Base-by-base conservation (phyloP, 148 eudicot species). In the Vaccinium macrocarpon region DNA sequence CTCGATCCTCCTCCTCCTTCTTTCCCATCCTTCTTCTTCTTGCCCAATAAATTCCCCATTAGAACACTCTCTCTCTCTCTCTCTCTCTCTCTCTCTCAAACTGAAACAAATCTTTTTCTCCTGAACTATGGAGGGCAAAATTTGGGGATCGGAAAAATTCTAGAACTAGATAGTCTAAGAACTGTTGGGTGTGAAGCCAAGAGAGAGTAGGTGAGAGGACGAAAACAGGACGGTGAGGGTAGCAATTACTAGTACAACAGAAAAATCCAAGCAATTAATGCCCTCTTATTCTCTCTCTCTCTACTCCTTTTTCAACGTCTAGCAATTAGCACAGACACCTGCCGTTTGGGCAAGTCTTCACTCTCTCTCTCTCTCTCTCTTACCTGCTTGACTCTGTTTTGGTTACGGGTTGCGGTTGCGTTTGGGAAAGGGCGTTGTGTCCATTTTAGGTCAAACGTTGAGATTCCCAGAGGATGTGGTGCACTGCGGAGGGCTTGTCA, bases 31-130 rank as follows among this genome's bases (percentile, higher is more conserved):
- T 90, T 93, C 92, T 92, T 95, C 42, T 88, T 87, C 94, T 88
- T 93, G 71, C 98, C 90, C 4, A 92, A 89, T 80, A 90, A 85
- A 89, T 92, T 92, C 71, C 98, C 97, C 97, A 92, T 96, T 72
- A 85, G 76, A 46, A n/a, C 23, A 52, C 25, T 49, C 51, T 7
- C 19, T 35, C 13, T n/a, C 64, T 88, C 11, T 66, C 23, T 59
- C 29, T 23, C 71, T 55, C 64, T 88, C 11, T 66, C 23, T 59
- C 29, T 23, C 71, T 55, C 18, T 55, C 16, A 55, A 55, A 55
- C 57, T 55, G 16, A 55, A 55, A 13, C 57, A 55, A 13, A 55
- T 3, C 13, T 55, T 50, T 50, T 50, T 10, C 52, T 50, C 52
- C 10, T 50, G 1, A 21, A 18, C 0, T 18, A 5, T 18, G 23